Conservation (phyloP, 192 early-diverging fungal genomes). For the Funneliformis geosporum region DNA sequence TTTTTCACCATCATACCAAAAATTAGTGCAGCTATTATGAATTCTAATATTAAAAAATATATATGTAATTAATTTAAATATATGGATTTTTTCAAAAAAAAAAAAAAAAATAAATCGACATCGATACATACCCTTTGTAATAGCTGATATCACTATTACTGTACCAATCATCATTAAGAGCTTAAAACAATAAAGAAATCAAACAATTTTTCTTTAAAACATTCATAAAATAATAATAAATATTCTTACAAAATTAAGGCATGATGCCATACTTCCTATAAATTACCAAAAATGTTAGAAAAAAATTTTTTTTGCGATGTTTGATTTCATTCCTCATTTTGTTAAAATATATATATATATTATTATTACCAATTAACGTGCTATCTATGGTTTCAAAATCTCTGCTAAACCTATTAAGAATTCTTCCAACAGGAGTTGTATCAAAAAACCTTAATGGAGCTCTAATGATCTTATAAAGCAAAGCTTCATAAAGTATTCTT, state of each 20-base stretch:
- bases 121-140: constrained; percentile 69
- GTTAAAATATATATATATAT: not conserved
- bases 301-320: too few species aligned
- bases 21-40: not conserved
- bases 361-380: constrained; percentile 34
- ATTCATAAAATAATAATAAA: not conserved
- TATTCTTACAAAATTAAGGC: constrained; percentile 43
- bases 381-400: constrained; percentile 85
- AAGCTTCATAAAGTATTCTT: constrained; percentile 51
- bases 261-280: constrained; percentile 45
- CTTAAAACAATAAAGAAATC: not conserved
- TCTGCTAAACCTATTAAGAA: constrained; percentile 81
- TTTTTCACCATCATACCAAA: not conserved
- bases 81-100: constrained; percentile 55
- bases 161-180: constrained; percentile 47
- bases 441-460: constrained; percentile 88
- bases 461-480: constrained; percentile 58
- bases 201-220: not conserved
- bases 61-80: constrained; percentile 7
- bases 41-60: constrained; percentile 5
- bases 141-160: constrained; percentile 61
- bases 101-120: constrained; percentile 43
- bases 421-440: constrained; percentile 79
- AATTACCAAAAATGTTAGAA: not conserved
- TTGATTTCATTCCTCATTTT: too few species aligned